Conservation (phyloP, 2,329 filamentous ascomycete species). For the Sporothrix humicola region DNA sequence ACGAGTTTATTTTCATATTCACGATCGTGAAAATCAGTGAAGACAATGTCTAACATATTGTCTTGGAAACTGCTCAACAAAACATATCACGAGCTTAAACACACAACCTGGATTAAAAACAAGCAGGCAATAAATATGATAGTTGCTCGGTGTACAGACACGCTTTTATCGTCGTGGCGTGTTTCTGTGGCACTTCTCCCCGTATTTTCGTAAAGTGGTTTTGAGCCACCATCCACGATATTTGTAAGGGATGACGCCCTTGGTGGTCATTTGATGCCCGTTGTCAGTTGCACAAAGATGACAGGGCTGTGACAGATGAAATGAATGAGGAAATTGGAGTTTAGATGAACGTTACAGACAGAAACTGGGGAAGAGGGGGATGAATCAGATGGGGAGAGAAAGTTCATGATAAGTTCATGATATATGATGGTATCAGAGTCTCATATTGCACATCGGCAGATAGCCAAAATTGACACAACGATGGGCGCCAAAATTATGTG, state of each 20-base stretch:
- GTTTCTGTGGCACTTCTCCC: background rate
- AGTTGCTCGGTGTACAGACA: slow-evolving; percentile 12
- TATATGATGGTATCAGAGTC: too few species aligned
- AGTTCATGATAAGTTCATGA: background rate
- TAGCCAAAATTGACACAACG: too few species aligned
- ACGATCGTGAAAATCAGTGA: background rate
- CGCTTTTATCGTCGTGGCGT: background rate
- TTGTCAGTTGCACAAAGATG: background rate
- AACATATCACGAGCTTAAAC: background rate
- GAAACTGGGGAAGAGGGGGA: too few species aligned
- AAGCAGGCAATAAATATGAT: background rate
- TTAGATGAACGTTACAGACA: background rate
- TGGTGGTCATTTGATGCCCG: background rate
- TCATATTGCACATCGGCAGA: too few species aligned
- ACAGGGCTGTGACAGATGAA: too few species aligned
- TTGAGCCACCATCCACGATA: background rate
- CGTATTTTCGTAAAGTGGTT: background rate
- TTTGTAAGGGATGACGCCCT: too few species aligned
- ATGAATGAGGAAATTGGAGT: background rate
- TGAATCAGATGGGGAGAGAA: background rate
- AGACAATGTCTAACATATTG: slow-evolving; percentile 6
- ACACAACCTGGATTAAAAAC: background rate
- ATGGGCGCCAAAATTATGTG: too few species aligned
- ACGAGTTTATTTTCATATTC: background rate
- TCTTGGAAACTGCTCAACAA: background rate